These are phyloP conservation scores for Tetracentron sinense DNA, from an alignment of 164 flowering plant species.

Conservation along the genomic window DNA sequence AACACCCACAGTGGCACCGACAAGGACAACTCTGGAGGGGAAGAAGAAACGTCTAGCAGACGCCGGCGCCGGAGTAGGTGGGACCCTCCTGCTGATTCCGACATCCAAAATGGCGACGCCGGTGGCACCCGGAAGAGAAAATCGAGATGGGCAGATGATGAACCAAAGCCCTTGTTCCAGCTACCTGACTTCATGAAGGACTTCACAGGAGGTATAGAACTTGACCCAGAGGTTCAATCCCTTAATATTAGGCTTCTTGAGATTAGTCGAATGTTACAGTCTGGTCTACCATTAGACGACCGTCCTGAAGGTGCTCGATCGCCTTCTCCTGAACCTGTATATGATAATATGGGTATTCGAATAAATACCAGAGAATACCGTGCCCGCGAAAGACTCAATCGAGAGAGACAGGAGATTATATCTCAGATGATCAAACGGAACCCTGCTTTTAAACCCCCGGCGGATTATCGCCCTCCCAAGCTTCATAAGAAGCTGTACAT, in stretches of 20 bases:
- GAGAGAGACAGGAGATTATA: slow-evolving; percentile 79
- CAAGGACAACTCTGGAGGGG: slow-evolving; percentile 67
- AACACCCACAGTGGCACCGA: slow-evolving; percentile 58
- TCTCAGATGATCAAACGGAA: slow-evolving; percentile 72
- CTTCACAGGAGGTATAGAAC: slow-evolving; percentile 82
- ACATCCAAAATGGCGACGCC: slow-evolving; percentile 31
- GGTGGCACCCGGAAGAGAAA: slow-evolving; percentile 51
- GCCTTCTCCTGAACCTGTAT: slow-evolving; percentile 92
- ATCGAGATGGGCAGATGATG: slow-evolving; percentile 86
- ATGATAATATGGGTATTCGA: slow-evolving; percentile 90
- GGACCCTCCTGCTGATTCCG: slow-evolving; percentile 65
- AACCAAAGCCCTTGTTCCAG: slow-evolving; percentile 67
- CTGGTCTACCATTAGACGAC: slow-evolving; percentile 77
- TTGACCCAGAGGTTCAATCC: slow-evolving; percentile 83
- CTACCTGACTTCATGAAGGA: slow-evolving; percentile 91
- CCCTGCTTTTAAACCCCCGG: slow-evolving; percentile 90
- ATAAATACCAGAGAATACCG: slow-evolving; percentile 90
- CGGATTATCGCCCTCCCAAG: slow-evolving; percentile 92
- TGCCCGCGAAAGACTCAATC: slow-evolving; percentile 74
- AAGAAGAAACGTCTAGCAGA: slow-evolving; percentile 67
- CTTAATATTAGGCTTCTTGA: slow-evolving; percentile 76
- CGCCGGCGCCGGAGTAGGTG: slow-evolving; percentile 71
- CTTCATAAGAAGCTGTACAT: slow-evolving; percentile 90
- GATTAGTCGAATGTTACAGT: slow-evolving; percentile 66
- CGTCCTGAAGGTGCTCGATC: slow-evolving; percentile 88